Conservation (phyloP, 306 rosid species). For the Coriaria nepalensis region DNA sequence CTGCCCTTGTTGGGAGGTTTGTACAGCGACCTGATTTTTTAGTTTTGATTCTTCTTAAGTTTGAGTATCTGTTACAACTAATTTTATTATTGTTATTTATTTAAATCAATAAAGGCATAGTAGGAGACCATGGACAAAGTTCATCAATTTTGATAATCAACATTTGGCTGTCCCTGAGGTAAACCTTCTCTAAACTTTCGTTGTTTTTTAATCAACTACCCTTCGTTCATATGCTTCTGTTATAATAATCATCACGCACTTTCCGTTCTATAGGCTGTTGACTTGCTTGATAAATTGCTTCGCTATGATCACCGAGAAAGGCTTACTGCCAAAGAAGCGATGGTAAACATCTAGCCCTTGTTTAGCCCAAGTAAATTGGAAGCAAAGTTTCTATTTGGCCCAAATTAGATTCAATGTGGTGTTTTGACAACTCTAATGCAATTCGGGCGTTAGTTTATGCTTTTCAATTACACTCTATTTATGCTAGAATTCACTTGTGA, state of each 20-base stretch:
- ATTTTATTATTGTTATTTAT: not conserved
- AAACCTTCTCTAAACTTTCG: slow-evolving; percentile 8
- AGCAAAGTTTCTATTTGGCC: too few species aligned
- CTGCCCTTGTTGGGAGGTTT: slow-evolving; percentile 77
- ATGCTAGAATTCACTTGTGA: too few species aligned
- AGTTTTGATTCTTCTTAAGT: slow-evolving; percentile 5
- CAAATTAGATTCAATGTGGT: not conserved
- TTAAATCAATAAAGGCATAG: not conserved
- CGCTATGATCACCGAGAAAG: not conserved
- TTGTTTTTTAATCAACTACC: not conserved
- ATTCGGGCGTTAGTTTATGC: too few species aligned
- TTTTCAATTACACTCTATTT: too few species aligned
- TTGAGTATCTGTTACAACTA: not conserved
- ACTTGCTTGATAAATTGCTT: not conserved
- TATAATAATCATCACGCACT: slow-evolving; percentile 4
- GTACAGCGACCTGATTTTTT: slow-evolving; percentile 6
- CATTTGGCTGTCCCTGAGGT: slow-evolving; percentile 87
- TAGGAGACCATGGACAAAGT: not conserved
- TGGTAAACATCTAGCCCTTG: slow-evolving; percentile 31
- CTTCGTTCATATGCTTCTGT: slow-evolving; percentile 1
- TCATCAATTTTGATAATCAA: slow-evolving; percentile 68
- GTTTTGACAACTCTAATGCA: too few species aligned
- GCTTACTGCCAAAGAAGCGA: slow-evolving; percentile 64
- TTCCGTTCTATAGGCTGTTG: slow-evolving; percentile 39
- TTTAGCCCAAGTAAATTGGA: too few species aligned